A percentile compares a stretch with the other conserved stretches of the same genome.
These are phyloP conservation scores for Phaeosphaeria sp. DNA, from an alignment of 2,329 filamentous ascomycete species.

Conservation along the genomic window DNA sequence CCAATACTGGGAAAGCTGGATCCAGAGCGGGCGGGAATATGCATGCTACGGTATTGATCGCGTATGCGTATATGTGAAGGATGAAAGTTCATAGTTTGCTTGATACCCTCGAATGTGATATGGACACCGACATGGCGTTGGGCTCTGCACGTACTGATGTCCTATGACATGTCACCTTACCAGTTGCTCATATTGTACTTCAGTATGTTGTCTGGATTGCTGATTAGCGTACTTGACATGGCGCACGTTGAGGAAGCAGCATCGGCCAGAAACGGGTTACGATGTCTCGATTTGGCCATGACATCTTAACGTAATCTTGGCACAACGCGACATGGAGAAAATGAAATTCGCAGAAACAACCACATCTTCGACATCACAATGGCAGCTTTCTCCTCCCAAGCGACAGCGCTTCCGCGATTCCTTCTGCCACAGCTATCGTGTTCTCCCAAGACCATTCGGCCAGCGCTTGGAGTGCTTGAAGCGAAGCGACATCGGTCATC, in stretches of 20 bases:
- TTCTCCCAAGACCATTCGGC: conserved; percentile 36
- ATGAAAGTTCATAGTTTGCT: not conserved
- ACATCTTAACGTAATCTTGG: conserved; percentile 25
- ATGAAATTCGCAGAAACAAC: conserved; percentile 2
- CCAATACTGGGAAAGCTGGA: conserved; percentile 42
- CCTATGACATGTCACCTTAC: not conserved
- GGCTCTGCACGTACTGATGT: not conserved
- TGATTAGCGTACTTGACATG: not conserved
- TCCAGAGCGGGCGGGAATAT: conserved; percentile 45
- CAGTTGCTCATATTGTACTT: too few relatives aligned
- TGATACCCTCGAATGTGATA: not conserved
- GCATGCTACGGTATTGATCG: conserved; percentile 47
- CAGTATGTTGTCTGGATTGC: too few relatives aligned
- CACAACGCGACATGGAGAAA: conserved; percentile 14
- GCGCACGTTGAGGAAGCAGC: not conserved
- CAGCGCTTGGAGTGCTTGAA: conserved; percentile 19
- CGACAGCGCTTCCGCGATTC: conserved; percentile 46
- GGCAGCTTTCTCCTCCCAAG: conserved; percentile 29
- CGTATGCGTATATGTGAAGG: not conserved
- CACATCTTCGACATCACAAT: conserved; percentile 32
- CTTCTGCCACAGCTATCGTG: conserved; percentile 48
- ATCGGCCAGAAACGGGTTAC: not conserved
- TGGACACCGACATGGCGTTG: not conserved
- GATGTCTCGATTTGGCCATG: conserved; percentile 29
- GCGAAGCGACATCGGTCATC: conserved; percentile 22